phyloP scores from a whole-genome alignment of 2,329 filamentous ascomycete species.

The Colletotrichum trifolii region DNA sequence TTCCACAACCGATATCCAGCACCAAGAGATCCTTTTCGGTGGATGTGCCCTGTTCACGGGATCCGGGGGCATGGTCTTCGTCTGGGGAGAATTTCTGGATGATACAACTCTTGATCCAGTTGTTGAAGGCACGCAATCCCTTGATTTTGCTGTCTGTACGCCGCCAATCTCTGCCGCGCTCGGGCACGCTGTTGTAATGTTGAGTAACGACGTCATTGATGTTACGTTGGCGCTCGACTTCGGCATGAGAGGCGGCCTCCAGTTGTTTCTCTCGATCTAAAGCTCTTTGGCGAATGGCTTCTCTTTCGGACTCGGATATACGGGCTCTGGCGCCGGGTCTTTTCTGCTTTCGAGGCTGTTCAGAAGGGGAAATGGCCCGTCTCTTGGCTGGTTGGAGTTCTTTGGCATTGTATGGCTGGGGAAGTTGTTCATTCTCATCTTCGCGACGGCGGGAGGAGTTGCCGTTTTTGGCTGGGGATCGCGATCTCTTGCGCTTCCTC shows the following conservation, averaged over 20 bases:
- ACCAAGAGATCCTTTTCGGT: conserved; percentile 76
- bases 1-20: conserved; percentile 94
- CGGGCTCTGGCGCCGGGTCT: conserved; percentile 74
- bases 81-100: conserved; percentile 95
- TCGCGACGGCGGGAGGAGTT: conserved; percentile 40
- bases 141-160: conserved; percentile 95
- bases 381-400: conserved; percentile 69
- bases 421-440: conserved; percentile 57
- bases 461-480: conserved; percentile 44
- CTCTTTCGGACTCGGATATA: conserved; percentile 74
- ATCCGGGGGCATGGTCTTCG: conserved; percentile 75
- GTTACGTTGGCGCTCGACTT: conserved; percentile 57
- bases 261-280: conserved; percentile 64
- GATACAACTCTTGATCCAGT: conserved; percentile 97
- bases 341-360: conserved; percentile 73
- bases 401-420: conserved; percentile 70
- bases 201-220: conserved; percentile 89
- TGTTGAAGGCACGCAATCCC: conserved; percentile 93
- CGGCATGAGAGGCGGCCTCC: conserved; percentile 48
- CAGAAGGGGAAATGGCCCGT: conserved; percentile 65
- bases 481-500: conserved; percentile 53
- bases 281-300: conserved; percentile 73
- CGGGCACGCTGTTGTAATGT: conserved; percentile 96
- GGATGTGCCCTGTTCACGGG: conserved; percentile 62
- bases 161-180: conserved; percentile 93